Conservation (phyloP, 2,329 filamentous ascomycete genomes). For the Lecanosticta acicola region DNA sequence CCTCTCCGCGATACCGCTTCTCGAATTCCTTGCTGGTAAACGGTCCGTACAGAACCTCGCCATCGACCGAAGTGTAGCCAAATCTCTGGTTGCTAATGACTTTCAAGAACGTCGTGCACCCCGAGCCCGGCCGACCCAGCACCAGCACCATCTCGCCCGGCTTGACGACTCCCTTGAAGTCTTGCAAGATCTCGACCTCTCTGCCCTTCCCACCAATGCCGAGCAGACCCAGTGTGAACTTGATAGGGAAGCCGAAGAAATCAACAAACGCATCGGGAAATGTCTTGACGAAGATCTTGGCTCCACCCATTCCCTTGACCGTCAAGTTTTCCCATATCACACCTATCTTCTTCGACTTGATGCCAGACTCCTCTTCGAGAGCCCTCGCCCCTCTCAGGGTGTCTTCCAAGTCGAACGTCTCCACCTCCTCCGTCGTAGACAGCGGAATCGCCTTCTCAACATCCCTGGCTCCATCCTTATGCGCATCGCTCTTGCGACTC, state of each 20-base stretch:
- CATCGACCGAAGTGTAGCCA: conserved; percentile 56
- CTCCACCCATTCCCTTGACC: conserved; percentile 56
- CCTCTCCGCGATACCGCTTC: conserved; percentile 70
- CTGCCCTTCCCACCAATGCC: conserved; percentile 61
- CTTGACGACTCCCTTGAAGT: conserved; percentile 61
- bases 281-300: conserved; percentile 58
- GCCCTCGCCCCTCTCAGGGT: conserved; percentile 65
- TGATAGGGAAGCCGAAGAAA: conserved; percentile 66
- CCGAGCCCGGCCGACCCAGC: conserved; percentile 65
- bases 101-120: conserved; percentile 52
- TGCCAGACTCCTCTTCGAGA: conserved; percentile 70
- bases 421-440: conserved; percentile 41
- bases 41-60: conserved; percentile 62
- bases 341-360: conserved; percentile 65
- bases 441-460: conserved; percentile 52
- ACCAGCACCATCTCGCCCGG: conserved; percentile 88
- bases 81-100: conserved; percentile 52
- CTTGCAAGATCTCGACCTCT: conserved; percentile 67
- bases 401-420: conserved; percentile 68
- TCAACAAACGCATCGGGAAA: conserved; percentile 57
- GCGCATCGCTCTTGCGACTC: conserved; percentile 37
- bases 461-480: conserved; percentile 45
- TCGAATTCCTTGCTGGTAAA: conserved; percentile 65
- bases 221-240: conserved; percentile 54
- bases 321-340: conserved; percentile 61